Conservation (phyloP, 805 yeast genomes). For the Metschnikowia noctiluminum region DNA sequence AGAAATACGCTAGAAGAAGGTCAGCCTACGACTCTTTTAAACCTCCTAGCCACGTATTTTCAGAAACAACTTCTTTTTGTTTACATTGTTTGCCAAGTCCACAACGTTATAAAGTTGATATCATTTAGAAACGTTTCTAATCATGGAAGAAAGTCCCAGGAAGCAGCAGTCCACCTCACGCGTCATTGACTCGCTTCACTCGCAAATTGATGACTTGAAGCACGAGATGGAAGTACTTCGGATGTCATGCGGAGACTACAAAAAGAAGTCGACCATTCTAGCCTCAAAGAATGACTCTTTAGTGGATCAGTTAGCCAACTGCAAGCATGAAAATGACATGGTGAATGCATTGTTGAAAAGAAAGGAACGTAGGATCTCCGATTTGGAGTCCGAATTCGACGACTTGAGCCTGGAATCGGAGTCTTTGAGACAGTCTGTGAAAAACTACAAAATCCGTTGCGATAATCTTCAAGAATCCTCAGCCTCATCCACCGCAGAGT, state of each 20-base stretch:
- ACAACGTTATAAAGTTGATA: not conserved
- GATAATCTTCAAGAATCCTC: conserved; percentile 47
- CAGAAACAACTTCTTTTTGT: not conserved
- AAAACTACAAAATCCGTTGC: conserved; percentile 48
- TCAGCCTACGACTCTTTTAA: conserved; percentile 9
- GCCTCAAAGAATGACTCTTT: conserved; percentile 49
- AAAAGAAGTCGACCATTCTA: conserved; percentile 48
- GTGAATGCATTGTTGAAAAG: conserved; percentile 63
- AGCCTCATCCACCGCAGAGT: conserved; percentile 45
- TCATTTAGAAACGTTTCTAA: not conserved
- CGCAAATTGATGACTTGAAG: conserved; percentile 42
- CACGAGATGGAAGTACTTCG: conserved; percentile 42
- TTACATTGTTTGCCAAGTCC: too few species aligned
- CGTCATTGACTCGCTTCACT: conserved; percentile 55
- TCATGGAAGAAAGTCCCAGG: conserved; percentile 21
- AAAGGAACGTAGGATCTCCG: conserved; percentile 65
- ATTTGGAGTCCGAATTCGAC: conserved; percentile 57
- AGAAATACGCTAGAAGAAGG: conserved; percentile 2
- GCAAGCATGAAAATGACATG: conserved; percentile 77
- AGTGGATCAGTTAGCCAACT: conserved; percentile 62
- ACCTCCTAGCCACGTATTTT: not conserved
- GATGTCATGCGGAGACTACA: conserved; percentile 44
- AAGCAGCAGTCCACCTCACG: conserved; percentile 25
- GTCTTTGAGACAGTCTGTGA: conserved; percentile 45
- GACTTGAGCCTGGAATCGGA: conserved; percentile 48